Evolutionary conservation across 2,329 filamentous ascomycete species (phyloP), one percentile per base, ranked within the genome.

Genomic region (Rosellinia necatrix): DNA sequence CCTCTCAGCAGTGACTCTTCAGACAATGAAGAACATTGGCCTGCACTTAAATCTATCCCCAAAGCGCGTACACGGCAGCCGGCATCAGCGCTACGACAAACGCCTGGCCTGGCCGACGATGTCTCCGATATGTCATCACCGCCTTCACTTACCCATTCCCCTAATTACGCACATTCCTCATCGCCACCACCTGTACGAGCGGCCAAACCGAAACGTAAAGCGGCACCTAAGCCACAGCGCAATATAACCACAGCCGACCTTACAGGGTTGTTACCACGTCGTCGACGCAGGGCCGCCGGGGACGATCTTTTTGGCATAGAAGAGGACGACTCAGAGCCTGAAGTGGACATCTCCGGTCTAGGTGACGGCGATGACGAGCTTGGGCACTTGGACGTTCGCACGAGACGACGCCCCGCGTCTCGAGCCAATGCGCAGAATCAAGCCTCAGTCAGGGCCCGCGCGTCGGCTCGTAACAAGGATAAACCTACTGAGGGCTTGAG

Each of bases 131-230:
- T 83, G 9, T 87, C 85, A 1, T 87, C 84, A 2, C 85, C 84
- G 0, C 85, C 85, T 0, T 87, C 85, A 0, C 74, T 88, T 3
- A 88, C 85, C 3, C 84, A 88, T 65, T 88, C 85, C 0, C 85
- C 85, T 27, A 87, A 87, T 63, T 79, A 76, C 57, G 69, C 63
- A 7, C 66, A 71, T 1, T 66, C 66, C 1, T 66, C 68, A 12
- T 65, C 69, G 5, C 68, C 68, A 6, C 65, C 66, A 5, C 70
- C 66, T 13, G 53, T 59, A 10, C 69, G 61, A 42, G 62, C 63
- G 17, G 61, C 67, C 3, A 71, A 68, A 32, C 58, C 43, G 60
- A 75, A 59, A 68, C 71, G 74, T 25, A 64, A 70, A 63, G 53
- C 60, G 63, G 59, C 71, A 29, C 68, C 68, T 42, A 75, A 75